A percentile compares a stretch with the other conserved stretches of the same genome.
phyloP scores from a whole-genome alignment of 768 basidiomycete genomes.

The Mrakia blollopis region DNA sequence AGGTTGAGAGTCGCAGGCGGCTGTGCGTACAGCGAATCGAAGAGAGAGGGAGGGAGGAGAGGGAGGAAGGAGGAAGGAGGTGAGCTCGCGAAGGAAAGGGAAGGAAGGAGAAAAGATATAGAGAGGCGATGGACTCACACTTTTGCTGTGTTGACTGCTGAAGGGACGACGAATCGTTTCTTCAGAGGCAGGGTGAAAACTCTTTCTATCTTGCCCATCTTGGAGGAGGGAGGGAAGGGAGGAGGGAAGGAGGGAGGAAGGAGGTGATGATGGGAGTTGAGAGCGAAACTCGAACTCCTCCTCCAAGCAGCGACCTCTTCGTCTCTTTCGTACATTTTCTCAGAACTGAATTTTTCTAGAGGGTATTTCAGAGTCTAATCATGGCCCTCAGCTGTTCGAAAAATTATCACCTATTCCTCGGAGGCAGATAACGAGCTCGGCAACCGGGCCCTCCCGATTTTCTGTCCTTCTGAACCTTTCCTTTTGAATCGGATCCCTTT shows the following conservation, averaged over 20 bases:
- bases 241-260: not conserved
- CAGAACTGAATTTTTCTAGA: too few relatives aligned
- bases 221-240: not conserved
- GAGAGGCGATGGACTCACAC: not conserved
- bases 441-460: not conserved
- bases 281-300: not conserved
- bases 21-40: too few relatives aligned
- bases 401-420: too few relatives aligned
- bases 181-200: not conserved
- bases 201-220: not conserved
- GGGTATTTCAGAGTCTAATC: too few relatives aligned
- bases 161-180: not conserved
- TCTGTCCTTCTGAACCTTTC: not conserved
- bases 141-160: not conserved
- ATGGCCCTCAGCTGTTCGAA: too few relatives aligned
- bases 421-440: too few relatives aligned
- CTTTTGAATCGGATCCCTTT: not conserved
- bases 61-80: not conserved
- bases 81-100: not conserved
- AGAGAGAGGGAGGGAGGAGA: too few relatives aligned
- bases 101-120: slow-evolving; percentile 7
- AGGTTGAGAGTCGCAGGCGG: not conserved
- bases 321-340: too few relatives aligned
- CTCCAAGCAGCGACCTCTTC: too few relatives aligned
- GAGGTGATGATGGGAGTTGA: not conserved